phyloP scores from a whole-genome alignment of 176 grass and related monocot species.

The Paspalum vaginatum region DNA sequence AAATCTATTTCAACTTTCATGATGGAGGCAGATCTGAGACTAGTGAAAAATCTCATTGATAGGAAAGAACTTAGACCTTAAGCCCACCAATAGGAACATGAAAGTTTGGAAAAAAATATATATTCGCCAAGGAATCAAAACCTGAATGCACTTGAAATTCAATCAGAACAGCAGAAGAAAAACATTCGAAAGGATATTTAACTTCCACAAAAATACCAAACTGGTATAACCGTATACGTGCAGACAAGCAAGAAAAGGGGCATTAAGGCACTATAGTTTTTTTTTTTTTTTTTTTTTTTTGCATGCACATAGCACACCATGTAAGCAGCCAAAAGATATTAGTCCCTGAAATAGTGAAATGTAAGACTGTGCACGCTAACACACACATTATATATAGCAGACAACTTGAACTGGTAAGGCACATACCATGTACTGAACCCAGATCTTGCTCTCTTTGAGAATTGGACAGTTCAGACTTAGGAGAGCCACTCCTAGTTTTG shows the following conservation, averaged over 20 bases:
- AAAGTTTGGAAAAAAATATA: not conserved
- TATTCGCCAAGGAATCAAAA: not conserved
- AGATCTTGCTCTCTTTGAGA: conserved; percentile 81
- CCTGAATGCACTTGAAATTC: not conserved
- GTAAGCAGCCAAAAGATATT: conserved; percentile 16
- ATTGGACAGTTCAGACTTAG: conserved; percentile 77
- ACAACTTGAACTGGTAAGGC: conserved; percentile 43
- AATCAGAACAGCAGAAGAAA: not conserved
- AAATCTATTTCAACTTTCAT: not conserved
- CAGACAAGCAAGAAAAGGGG: conserved; percentile 1
- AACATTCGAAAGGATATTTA: not conserved
- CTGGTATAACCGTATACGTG: not conserved
- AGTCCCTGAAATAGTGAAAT: not conserved
- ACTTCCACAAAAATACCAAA: not conserved
- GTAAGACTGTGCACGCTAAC: not conserved
- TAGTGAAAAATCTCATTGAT: not conserved
- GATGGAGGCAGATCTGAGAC: not conserved
- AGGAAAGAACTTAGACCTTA: not conserved
- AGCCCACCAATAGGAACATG: not conserved
- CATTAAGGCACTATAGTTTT: not conserved
- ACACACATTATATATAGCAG: conserved; percentile 36
- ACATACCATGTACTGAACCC: conserved; percentile 64
- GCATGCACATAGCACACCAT: not conserved
- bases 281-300: not conserved
- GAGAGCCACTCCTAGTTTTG: conserved; percentile 74